Conservation (phyloP, 306 rosid species). For the Sicyos edulis region DNA sequence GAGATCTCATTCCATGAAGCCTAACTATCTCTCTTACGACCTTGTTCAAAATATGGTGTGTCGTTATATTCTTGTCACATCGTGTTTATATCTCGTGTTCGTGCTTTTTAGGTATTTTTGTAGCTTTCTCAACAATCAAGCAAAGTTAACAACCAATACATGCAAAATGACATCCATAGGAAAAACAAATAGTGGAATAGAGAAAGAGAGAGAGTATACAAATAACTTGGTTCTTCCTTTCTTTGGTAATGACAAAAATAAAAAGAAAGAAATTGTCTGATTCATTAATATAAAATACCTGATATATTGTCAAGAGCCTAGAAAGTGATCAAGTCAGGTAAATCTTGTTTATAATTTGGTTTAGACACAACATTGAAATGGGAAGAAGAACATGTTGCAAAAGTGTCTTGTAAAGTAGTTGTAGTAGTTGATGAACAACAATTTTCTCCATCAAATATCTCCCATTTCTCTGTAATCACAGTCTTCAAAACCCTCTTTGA, state of each 20-base stretch:
- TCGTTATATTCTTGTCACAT: no score
- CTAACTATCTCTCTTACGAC: no score
- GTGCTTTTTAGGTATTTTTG: no score
- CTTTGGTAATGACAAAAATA: constrained; percentile 2
- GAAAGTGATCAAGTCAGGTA: constrained; percentile 76
- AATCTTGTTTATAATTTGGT: constrained; percentile 24
- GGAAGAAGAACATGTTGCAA: constrained; percentile 28
- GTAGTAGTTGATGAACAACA: neutral
- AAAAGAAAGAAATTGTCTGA: neutral
- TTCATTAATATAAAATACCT: neutral
- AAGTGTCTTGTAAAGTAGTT: constrained; percentile 26
- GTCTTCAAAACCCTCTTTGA: constrained; percentile 38
- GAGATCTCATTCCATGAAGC: no score
- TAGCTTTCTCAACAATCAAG: no score
- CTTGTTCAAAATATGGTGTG: no score
- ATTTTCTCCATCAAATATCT: constrained; percentile 53
- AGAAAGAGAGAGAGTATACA: neutral
- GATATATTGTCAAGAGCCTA: constrained; percentile 27
- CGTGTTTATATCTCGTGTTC: no score
- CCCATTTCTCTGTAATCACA: constrained; percentile 76
- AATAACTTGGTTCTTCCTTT: neutral
- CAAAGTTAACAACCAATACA: no score
- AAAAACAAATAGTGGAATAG: no score
- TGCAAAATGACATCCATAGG: no score
- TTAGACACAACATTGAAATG: constrained; percentile 23